phyloP scores from a whole-genome alignment of 495 filamentous ascomycete species.

The Lentithecium fluviatile region DNA sequence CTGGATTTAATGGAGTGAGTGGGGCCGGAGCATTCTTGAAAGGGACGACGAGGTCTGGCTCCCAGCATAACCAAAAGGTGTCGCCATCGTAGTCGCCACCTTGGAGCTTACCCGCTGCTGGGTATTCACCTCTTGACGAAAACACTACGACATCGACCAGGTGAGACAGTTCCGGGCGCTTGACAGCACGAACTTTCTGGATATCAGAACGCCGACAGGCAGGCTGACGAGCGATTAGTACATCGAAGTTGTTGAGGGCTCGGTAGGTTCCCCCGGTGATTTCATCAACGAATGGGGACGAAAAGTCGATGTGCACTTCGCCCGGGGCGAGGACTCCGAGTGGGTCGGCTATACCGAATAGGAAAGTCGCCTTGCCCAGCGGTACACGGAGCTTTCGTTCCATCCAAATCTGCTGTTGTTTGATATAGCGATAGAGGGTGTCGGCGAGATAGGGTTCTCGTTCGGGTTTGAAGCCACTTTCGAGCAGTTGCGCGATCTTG shows the following conservation, averaged over 20 bases:
- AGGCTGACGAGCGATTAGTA: constrained; percentile 83
- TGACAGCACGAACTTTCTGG: constrained; percentile 64
- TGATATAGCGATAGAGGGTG: constrained; percentile 55
- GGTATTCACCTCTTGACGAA: constrained; percentile 62
- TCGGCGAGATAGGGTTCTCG: constrained; percentile 59
- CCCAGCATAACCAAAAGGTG: constrained; percentile 81
- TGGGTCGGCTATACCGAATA: constrained; percentile 81
- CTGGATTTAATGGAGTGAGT: constrained; percentile 43
- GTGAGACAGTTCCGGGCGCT: constrained; percentile 65
- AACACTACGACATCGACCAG: constrained; percentile 88
- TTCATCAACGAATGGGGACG: constrained; percentile 60
- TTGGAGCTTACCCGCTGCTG: constrained; percentile 77
- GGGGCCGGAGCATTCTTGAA: constrained; percentile 71
- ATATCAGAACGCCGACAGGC: constrained; percentile 81
- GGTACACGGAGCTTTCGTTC: constrained; percentile 67
- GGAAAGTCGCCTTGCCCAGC: constrained; percentile 71
- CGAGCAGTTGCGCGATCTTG: constrained; percentile 55
- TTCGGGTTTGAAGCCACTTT: constrained; percentile 49
- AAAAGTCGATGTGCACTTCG: constrained; percentile 81
- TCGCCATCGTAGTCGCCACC: constrained; percentile 97
- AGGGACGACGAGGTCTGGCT: constrained; percentile 65
- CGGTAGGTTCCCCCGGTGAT: constrained; percentile 56
- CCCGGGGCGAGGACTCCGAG: constrained; percentile 65
- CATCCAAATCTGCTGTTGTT: constrained; percentile 54
- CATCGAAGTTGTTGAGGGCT: constrained; percentile 64